Evolutionary conservation across 495 filamentous ascomycete species (phyloP).

Genomic region (Annulohypoxylon maeteangense): DNA sequence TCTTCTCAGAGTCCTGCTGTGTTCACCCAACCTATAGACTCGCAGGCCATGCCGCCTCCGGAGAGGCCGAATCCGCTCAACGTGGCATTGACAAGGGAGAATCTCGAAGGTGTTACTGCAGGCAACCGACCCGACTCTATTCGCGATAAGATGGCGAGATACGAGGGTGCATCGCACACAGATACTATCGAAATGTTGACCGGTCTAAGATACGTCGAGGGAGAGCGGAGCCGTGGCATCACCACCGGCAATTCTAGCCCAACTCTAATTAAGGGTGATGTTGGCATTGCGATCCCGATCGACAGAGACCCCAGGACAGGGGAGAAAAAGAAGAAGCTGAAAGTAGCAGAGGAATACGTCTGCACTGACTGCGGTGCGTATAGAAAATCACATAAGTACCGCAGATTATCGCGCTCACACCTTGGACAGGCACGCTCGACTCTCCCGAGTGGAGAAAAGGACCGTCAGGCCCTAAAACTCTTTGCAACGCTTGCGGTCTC

Average conservation of each 20-base stretch:
- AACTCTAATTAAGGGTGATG: constrained; percentile 84
- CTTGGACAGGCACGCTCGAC: constrained; percentile 72
- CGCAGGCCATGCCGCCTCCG: constrained; percentile 71
- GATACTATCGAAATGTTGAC: constrained; percentile 96
- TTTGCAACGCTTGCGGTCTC: constrained; percentile 97
- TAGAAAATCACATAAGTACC: not conserved
- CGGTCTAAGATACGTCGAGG: constrained; percentile 86
- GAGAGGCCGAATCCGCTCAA: constrained; percentile 70
- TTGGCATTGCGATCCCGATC: constrained; percentile 81
- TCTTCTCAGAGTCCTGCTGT: constrained; percentile 34
- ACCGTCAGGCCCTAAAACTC: constrained; percentile 90
- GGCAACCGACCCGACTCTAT: constrained; percentile 77
- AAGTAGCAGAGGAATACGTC: constrained; percentile 91
- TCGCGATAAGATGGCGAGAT: constrained; percentile 77
- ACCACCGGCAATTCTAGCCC: constrained; percentile 85
- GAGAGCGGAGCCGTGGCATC: constrained; percentile 88
- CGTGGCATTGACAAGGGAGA: constrained; percentile 76
- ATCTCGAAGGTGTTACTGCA: constrained; percentile 79
- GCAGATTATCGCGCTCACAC: constrained; percentile 2
- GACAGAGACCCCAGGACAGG: constrained; percentile 75
- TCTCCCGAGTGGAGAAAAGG: constrained; percentile 98
- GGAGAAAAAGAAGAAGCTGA: constrained; percentile 89
- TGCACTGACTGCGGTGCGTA: constrained; percentile 88
- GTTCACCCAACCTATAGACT: constrained; percentile 45
- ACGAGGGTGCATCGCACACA: constrained; percentile 78